These are phyloP conservation scores for Phlyctochytrium bullatum DNA, from an alignment of 192 early-diverging fungal species.

Conservation along the genomic window DNA sequence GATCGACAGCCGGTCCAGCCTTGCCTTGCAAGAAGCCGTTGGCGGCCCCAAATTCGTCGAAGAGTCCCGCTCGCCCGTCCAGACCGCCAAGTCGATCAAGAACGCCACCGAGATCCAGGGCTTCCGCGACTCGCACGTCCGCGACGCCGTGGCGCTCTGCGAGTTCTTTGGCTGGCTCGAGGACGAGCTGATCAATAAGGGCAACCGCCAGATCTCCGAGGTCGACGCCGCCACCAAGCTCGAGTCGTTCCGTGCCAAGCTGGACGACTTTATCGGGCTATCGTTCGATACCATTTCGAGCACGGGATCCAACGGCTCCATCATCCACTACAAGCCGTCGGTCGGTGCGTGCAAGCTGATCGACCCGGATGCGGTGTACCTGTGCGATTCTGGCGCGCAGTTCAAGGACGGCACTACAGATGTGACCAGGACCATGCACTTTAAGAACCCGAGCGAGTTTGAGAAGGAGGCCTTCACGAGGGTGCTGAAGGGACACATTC, in stretches of 20 bases:
- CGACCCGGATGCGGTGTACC: slow-evolving; percentile 74
- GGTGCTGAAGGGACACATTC: slow-evolving; percentile 98
- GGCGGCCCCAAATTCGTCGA: slow-evolving; percentile 54
- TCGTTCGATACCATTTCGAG: slow-evolving; percentile 96
- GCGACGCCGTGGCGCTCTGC: slow-evolving; percentile 81
- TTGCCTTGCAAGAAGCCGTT: slow-evolving; percentile 74
- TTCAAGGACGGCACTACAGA: slow-evolving; percentile 97
- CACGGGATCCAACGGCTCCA: slow-evolving; percentile 93
- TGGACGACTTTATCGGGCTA: slow-evolving; percentile 83
- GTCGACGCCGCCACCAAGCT: slow-evolving; percentile 82
- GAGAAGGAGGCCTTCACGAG: slow-evolving; percentile 93
- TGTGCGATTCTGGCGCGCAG: slow-evolving; percentile 96
- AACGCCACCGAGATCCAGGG: slow-evolving; percentile 87
- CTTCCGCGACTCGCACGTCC: slow-evolving; percentile 86
- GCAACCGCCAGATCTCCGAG: slow-evolving; percentile 69
- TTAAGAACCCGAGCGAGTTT: slow-evolving; percentile 75
- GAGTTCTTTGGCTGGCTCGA: slow-evolving; percentile 94
- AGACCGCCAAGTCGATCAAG: slow-evolving; percentile 88
- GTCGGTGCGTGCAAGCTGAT: slow-evolving; percentile 75
- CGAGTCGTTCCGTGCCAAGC: slow-evolving; percentile 71
- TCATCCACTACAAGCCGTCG: slow-evolving; percentile 96
- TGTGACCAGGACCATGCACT: slow-evolving; percentile 92
- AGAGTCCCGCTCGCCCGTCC: slow-evolving; percentile 67
- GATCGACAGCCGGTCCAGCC: slow-evolving; percentile 64
- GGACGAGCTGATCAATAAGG: slow-evolving; percentile 71